phyloP scores from a whole-genome alignment of 2,329 filamentous ascomycete genomes.

The Eutypa lata region DNA sequence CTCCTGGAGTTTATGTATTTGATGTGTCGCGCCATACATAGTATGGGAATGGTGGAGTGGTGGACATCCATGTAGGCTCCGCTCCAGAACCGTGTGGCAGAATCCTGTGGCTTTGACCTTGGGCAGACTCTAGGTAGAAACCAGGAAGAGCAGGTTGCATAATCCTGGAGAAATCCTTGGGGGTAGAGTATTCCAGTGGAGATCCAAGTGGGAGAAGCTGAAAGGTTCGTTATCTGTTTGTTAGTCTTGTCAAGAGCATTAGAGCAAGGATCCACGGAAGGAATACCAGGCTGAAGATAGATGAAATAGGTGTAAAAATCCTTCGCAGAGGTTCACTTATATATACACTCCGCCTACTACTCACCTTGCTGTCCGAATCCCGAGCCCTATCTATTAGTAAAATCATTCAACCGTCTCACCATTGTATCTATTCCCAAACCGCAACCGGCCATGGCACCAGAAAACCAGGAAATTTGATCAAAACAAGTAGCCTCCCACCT shows the following conservation, averaged over 20 bases:
- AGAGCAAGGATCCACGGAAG: slow-evolving; percentile 18
- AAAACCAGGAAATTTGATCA: slow-evolving; percentile 24
- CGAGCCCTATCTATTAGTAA: slow-evolving; percentile 34
- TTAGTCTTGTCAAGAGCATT: slow-evolving; percentile 11
- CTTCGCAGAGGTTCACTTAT: slow-evolving; percentile 45
- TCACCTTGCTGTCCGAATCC: slow-evolving; percentile 53
- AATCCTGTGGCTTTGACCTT: background rate
- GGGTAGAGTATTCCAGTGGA: background rate
- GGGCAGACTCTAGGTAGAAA: background rate
- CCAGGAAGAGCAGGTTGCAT: background rate
- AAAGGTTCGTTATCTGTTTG: slow-evolving; percentile 7
- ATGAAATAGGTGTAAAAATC: slow-evolving; percentile 26
- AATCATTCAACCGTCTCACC: slow-evolving; percentile 27
- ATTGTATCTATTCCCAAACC: slow-evolving; percentile 20
- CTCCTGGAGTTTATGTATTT: too few relatives aligned
- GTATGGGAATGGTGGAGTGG: background rate
- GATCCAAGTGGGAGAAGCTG: background rate
- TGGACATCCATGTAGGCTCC: background rate
- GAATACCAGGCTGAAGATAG: slow-evolving; percentile 18
- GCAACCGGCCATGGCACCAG: slow-evolving; percentile 25
- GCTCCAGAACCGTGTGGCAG: background rate
- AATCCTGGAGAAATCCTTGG: background rate
- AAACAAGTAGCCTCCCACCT: slow-evolving; percentile 24
- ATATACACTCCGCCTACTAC: slow-evolving; percentile 48
- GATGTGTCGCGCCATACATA: too few relatives aligned